Conservation (phyloP, 116 monocot genomes). For the Trichopus zeylanicus region DNA sequence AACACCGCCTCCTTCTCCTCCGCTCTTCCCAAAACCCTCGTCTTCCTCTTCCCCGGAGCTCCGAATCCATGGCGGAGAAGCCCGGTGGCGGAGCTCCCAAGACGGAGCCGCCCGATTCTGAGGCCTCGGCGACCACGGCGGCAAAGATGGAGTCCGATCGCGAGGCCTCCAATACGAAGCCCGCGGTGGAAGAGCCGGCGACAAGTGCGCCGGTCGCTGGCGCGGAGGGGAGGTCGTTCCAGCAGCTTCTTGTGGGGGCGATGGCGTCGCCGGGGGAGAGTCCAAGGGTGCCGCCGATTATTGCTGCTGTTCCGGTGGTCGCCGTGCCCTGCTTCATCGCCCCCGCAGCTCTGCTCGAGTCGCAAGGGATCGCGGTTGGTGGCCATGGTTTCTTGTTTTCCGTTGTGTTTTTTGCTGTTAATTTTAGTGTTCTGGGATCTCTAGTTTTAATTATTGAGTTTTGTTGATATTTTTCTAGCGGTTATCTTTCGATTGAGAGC, state of each 20-base stretch:
- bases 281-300: slow-evolving; percentile 12
- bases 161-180: background rate
- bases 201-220: background rate
- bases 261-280: slow-evolving; percentile 41
- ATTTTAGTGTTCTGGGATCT: background rate
- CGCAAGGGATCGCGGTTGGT: slow-evolving; percentile 43
- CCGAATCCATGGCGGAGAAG: background rate
- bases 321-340: slow-evolving; percentile 64
- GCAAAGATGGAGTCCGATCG: background rate
- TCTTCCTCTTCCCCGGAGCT: background rate
- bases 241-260: slow-evolving; percentile 68
- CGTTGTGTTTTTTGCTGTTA: background rate
- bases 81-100: background rate
- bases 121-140: background rate
- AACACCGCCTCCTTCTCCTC: background rate
- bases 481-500: background rate
- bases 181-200: background rate
- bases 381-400: background rate
- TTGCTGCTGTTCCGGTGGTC: slow-evolving; percentile 41
- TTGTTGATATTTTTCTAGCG: background rate
- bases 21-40: background rate
- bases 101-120: too few relatives aligned
- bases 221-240: slow-evolving; percentile 32
- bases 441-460: background rate
- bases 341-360: slow-evolving; percentile 35